Percentiles rank a stretch among this genome's conserved stretches.
These are phyloP conservation scores for Urochloa ruziziensis DNA, from an alignment of 176 grass and related monocot species.

Conservation along the genomic window DNA sequence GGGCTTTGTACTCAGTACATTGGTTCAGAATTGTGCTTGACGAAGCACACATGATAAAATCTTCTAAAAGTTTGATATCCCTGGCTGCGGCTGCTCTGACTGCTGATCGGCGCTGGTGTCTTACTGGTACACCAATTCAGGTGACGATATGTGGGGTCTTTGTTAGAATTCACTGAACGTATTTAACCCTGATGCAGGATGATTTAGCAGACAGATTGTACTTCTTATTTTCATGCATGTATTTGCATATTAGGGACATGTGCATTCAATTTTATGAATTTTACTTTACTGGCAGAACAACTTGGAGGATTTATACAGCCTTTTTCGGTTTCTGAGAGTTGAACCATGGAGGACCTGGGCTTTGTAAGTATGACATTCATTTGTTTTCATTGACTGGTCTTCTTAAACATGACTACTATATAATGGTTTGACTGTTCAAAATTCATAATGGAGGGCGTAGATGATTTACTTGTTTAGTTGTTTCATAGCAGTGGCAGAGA, in stretches of 20 bases:
- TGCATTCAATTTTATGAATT: constrained; percentile 34
- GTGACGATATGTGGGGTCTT: constrained; percentile 28
- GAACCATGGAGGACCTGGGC: constrained; percentile 90
- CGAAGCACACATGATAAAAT: constrained; percentile 94
- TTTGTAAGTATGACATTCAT: constrained; percentile 62
- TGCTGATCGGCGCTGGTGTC: constrained; percentile 95
- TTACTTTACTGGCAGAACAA: constrained; percentile 70
- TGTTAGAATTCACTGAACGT: constrained; percentile 13
- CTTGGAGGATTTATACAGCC: constrained; percentile 93
- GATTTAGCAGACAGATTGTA: not conserved
- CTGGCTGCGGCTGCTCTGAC: constrained; percentile 67
- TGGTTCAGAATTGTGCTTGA: constrained; percentile 98
- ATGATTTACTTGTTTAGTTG: not conserved
- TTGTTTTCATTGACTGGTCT: constrained; percentile 20
- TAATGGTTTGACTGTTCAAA: not conserved
- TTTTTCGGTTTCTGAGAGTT: constrained; percentile 87
- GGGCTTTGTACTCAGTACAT: constrained; percentile 65
- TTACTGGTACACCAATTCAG: constrained; percentile 98
- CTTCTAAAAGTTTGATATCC: constrained; percentile 84
- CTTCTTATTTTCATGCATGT: constrained; percentile 14
- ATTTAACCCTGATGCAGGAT: constrained; percentile 10
- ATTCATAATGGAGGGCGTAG: not conserved
- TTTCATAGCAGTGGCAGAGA: not conserved
- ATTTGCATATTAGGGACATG: constrained; percentile 2
- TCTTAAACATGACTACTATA: not conserved